These are phyloP conservation scores for Phylloporus rhodoxanthus DNA, from an alignment of 768 basidiomycete species.

Conservation along the genomic window DNA sequence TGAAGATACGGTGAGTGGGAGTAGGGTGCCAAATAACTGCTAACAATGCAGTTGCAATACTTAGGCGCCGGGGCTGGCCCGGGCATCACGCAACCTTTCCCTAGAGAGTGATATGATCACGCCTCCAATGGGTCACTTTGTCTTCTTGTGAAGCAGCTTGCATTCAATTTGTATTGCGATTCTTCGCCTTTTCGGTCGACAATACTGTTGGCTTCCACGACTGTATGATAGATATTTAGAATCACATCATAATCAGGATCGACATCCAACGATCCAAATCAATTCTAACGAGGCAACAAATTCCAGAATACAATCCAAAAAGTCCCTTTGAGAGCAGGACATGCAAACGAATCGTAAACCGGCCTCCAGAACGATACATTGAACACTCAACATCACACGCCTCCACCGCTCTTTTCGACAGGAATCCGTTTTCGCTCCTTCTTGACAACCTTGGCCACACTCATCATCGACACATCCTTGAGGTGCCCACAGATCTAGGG, in stretches of 20 bases:
- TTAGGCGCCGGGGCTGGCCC: no score
- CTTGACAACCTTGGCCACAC: conserved; percentile 28
- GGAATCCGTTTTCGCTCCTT: conserved; percentile 46
- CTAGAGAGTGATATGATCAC: no score
- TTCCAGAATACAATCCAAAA: not conserved
- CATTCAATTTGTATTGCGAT: no score
- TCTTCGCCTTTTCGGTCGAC: no score
- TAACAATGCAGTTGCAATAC: no score
- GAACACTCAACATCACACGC: conserved; percentile 12
- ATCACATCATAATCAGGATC: not conserved
- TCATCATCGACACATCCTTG: conserved; percentile 57
- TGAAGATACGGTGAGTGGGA: no score
- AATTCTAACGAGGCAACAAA: not conserved
- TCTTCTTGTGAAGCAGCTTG: no score
- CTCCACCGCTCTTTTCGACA: conserved; percentile 30
- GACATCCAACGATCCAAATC: not conserved
- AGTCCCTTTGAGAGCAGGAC: not conserved
- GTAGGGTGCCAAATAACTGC: no score
- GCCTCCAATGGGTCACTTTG: no score
- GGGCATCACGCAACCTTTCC: no score
- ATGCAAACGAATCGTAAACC: not conserved
- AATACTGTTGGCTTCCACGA: no score
- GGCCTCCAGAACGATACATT: not conserved
- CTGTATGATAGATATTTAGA: not conserved
- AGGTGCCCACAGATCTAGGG: conserved; percentile 65